A percentile compares a stretch with the other conserved stretches of the same genome.
Evolutionary conservation across 2,329 filamentous ascomycete species (phyloP).

Genomic region (Colletotrichum sp.): DNA sequence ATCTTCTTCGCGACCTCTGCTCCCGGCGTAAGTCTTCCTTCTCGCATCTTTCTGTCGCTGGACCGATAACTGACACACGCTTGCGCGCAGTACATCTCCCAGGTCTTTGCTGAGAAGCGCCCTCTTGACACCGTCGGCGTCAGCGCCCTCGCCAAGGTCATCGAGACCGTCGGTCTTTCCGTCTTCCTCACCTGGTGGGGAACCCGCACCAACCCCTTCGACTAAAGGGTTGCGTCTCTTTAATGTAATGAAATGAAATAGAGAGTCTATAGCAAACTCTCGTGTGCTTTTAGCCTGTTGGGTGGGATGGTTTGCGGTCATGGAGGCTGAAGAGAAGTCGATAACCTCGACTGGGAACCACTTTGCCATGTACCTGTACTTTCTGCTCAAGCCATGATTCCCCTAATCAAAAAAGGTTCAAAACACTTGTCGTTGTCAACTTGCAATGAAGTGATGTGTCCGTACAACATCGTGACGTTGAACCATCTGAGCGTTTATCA

Average conservation of each 20-base stretch:
- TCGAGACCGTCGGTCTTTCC: slow-evolving; percentile 92
- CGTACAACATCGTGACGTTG: too few species aligned
- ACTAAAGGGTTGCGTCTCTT: slow-evolving; percentile 53
- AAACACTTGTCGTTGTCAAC: background rate
- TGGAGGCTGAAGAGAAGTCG: slow-evolving; percentile 17
- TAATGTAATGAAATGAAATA: background rate
- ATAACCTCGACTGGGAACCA: background rate
- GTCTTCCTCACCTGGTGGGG: slow-evolving; percentile 98
- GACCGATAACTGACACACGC: background rate
- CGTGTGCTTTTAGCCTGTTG: slow-evolving; percentile 19
- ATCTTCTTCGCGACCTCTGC: slow-evolving; percentile 93
- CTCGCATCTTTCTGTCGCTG: too few species aligned
- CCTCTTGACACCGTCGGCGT: slow-evolving; percentile 90
- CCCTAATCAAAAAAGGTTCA: background rate
- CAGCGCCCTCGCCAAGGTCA: slow-evolving; percentile 79
- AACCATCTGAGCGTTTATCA: too few species aligned
- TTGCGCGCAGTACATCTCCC: slow-evolving; percentile 73
- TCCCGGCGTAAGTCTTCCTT: slow-evolving; percentile 65
- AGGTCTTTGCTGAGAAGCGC: slow-evolving; percentile 89
- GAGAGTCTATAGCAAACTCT: background rate
- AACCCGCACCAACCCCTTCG: slow-evolving; percentile 90
- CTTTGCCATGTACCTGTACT: slow-evolving; percentile 13
- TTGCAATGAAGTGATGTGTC: too few species aligned
- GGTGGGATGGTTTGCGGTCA: slow-evolving; percentile 5
- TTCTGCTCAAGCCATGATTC: slow-evolving; percentile 2